A percentile compares a stretch with the other conserved stretches of the same genome.
phyloP scores from a whole-genome alignment of 495 filamentous ascomycete genomes.

The Chaetomium tenue region DNA sequence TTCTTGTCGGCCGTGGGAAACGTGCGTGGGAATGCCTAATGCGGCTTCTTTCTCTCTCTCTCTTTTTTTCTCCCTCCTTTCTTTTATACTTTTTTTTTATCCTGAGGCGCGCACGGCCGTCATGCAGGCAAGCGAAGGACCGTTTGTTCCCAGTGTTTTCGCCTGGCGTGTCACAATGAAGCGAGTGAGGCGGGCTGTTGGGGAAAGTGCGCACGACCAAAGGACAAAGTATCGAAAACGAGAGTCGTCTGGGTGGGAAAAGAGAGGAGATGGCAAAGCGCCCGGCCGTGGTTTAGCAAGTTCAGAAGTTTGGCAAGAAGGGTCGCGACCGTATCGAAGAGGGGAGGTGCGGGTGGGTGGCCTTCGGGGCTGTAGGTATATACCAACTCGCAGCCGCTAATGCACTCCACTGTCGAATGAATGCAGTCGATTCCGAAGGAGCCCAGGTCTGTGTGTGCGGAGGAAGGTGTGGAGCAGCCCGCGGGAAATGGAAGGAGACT shows the following conservation, averaged over 20 bases:
- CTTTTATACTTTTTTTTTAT: neutral
- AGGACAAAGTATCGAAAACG: conserved; percentile 8
- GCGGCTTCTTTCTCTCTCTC: neutral
- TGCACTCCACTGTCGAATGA: conserved; percentile 28
- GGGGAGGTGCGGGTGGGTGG: conserved; percentile 8
- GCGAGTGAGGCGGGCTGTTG: conserved; percentile 1
- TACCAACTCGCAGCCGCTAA: conserved; percentile 30
- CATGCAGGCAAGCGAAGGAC: conserved; percentile 7
- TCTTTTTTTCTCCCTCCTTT: no score
- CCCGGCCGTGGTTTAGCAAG: neutral
- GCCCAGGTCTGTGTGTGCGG: conserved; percentile 15
- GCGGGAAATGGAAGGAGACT: neutral
- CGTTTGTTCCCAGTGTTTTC: neutral
- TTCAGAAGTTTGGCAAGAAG: neutral
- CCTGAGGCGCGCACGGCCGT: neutral
- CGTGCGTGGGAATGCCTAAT: neutral
- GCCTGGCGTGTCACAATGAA: conserved; percentile 7
- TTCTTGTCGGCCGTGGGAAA: neutral
- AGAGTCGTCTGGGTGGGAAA: conserved; percentile 13
- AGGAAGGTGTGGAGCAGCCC: conserved; percentile 9
- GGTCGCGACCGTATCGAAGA: neutral
- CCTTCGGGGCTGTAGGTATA: conserved; percentile 13
- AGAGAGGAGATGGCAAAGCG: conserved; percentile 17
- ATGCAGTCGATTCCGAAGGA: neutral
- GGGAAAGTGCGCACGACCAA: neutral